Conservation (phyloP, 148 eudicot genomes). For the Nepenthes mirabilis region DNA sequence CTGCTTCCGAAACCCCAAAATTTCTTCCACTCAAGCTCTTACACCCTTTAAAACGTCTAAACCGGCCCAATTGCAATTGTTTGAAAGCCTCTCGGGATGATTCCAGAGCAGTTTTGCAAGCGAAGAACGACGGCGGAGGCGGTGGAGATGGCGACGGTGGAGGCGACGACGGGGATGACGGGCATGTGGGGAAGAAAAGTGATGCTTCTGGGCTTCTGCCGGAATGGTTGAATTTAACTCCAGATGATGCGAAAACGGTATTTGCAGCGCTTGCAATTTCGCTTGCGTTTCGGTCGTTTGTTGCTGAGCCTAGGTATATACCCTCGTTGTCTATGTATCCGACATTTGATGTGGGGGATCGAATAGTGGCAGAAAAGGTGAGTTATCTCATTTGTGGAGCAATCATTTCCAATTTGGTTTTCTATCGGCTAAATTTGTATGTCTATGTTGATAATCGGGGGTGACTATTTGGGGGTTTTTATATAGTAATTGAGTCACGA, state of each 20-base stretch:
- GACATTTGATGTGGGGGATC: conserved; percentile 92
- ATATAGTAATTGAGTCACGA: too few species aligned
- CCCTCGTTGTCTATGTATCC: conserved; percentile 99
- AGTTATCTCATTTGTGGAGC: background rate
- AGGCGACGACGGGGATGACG: conserved; percentile 37
- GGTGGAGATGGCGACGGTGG: conserved; percentile 38
- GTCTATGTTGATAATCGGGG: too few species aligned
- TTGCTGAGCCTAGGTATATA: conserved; percentile 93
- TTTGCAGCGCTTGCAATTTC: conserved; percentile 69
- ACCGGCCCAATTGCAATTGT: conserved; percentile 33
- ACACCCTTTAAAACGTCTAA: conserved; percentile 11
- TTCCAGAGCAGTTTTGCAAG: conserved; percentile 21
- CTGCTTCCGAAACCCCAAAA: conserved; percentile 24
- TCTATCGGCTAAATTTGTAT: too few species aligned
- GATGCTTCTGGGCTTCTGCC: conserved; percentile 37
- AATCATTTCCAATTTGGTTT: background rate
- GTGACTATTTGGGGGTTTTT: too few species aligned
- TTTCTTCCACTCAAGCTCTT: conserved; percentile 9
- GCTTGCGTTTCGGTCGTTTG: conserved; percentile 71
- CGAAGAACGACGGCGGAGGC: conserved; percentile 16
- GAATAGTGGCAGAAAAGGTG: conserved; percentile 95
- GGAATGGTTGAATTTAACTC: conserved; percentile 68
- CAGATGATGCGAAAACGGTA: conserved; percentile 85
- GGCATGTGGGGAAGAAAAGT: conserved; percentile 18
- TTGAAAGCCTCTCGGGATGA: conserved; percentile 35